phyloP scores from a whole-genome alignment of 2,329 filamentous ascomycete genomes.

The Microsporum canis region DNA sequence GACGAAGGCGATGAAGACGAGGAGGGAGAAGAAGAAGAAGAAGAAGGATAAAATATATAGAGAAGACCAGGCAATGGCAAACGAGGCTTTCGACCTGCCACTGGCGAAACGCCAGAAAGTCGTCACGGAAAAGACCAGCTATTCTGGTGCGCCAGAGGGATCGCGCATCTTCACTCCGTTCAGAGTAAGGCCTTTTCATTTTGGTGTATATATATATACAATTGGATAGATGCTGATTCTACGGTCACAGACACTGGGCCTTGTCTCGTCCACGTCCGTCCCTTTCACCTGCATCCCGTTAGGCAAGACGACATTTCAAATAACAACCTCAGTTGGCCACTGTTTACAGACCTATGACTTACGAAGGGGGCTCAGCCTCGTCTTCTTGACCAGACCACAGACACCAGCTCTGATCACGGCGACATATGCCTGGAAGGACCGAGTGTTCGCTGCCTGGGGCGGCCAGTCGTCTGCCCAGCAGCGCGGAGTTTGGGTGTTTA shows the following conservation, averaged over 20 bases:
- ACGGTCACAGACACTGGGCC: slow-evolving; percentile 62
- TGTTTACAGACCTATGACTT: slow-evolving; percentile 94
- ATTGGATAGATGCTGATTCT: slow-evolving; percentile 3
- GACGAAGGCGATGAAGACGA: neutral
- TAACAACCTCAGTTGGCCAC: slow-evolving; percentile 86
- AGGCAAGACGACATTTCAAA: slow-evolving; percentile 91
- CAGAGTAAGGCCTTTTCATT: slow-evolving; percentile 51
- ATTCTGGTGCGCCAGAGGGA: slow-evolving; percentile 25
- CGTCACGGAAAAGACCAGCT: slow-evolving; percentile 29
- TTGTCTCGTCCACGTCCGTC: slow-evolving; percentile 81
- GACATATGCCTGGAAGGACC: slow-evolving; percentile 75
- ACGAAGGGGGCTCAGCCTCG: slow-evolving; percentile 74
- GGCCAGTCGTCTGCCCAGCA: slow-evolving; percentile 40
- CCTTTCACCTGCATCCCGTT: slow-evolving; percentile 82
- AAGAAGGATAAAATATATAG: neutral
- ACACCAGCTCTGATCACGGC: slow-evolving; percentile 79
- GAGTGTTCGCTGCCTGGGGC: slow-evolving; percentile 83
- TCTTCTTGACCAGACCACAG: slow-evolving; percentile 86
- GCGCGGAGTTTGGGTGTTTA: slow-evolving; percentile 79
- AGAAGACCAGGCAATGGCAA: neutral
- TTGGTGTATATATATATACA: neutral
- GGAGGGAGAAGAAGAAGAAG: neutral
- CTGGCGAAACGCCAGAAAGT: slow-evolving; percentile 68
- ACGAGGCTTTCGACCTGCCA: slow-evolving; percentile 47
- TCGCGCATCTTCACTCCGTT: slow-evolving; percentile 90